These are phyloP conservation scores for Stropharia rugosoannulata DNA, from an alignment of 768 basidiomycete genomes.

Conservation along the genomic window DNA sequence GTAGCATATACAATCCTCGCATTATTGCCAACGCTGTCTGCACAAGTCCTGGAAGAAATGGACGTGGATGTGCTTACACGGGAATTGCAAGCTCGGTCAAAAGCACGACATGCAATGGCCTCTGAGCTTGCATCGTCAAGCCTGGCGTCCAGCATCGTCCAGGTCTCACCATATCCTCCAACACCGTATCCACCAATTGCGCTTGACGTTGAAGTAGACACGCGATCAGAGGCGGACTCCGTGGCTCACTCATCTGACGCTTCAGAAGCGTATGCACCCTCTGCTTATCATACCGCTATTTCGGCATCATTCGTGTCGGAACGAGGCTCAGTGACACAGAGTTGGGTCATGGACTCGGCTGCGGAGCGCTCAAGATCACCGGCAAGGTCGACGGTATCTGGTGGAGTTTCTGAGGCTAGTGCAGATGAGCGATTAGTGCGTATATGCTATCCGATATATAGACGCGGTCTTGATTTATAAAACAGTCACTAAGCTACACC, in stretches of 20 bases:
- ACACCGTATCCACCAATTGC: slow-evolving; percentile 6
- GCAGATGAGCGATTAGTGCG: slow-evolving; percentile 14
- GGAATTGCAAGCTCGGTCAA: slow-evolving; percentile 43
- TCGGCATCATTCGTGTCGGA: slow-evolving; percentile 22
- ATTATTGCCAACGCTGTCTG: slow-evolving; percentile 62
- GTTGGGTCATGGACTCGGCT: slow-evolving; percentile 27
- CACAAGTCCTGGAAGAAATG: slow-evolving; percentile 68
- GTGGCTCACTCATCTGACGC: slow-evolving; percentile 5
- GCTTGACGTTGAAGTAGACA: slow-evolving; percentile 9
- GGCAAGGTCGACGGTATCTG: slow-evolving; percentile 11
- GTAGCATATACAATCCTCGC: slow-evolving; percentile 74
- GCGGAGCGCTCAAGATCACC: slow-evolving; percentile 14
- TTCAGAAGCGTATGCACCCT: neutral
- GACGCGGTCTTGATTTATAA: neutral
- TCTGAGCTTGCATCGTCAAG: slow-evolving; percentile 15
- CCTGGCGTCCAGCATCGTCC: slow-evolving; percentile 22
- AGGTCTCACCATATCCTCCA: slow-evolving; percentile 11
- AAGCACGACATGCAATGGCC: slow-evolving; percentile 8
- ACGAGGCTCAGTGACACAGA: slow-evolving; percentile 27
- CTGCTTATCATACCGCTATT: neutral
- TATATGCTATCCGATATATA: slow-evolving; percentile 8
- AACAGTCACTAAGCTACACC: slow-evolving; percentile 33
- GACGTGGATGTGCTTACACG: slow-evolving; percentile 72
- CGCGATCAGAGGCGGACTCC: slow-evolving; percentile 15
- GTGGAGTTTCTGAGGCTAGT: slow-evolving; percentile 5